These are phyloP conservation scores for Tulasnella sp. DNA, from an alignment of 768 basidiomycete genomes.

Conservation along the genomic window DNA sequence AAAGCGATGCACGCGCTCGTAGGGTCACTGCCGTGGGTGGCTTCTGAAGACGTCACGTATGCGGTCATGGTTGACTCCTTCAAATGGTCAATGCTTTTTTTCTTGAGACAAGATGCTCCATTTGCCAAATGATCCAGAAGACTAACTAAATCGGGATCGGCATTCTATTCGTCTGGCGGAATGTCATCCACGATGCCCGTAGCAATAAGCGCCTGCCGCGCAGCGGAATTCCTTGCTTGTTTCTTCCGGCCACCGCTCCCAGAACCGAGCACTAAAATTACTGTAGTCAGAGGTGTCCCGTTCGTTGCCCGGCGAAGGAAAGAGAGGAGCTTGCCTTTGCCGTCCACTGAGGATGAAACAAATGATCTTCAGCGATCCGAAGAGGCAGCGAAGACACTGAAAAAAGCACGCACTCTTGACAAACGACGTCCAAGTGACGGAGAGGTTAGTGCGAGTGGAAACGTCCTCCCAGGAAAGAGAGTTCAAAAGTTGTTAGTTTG, in stretches of 20 bases:
- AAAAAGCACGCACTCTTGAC: not conserved
- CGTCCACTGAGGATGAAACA: not conserved
- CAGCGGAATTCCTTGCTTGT: not conserved
- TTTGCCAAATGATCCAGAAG: not conserved
- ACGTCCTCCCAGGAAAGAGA: not conserved
- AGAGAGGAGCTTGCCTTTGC: not conserved
- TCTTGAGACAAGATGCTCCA: too few species aligned
- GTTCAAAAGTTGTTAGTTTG: not conserved
- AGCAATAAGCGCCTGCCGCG: not conserved
- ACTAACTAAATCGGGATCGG: too few species aligned
- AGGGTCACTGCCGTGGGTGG: too few species aligned
- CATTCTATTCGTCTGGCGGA: not conserved
- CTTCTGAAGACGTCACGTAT: too few species aligned
- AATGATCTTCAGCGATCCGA: not conserved
- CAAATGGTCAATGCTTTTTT: too few species aligned
- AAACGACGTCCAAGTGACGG: not conserved
- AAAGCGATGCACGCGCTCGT: too few species aligned
- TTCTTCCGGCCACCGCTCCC: not conserved
- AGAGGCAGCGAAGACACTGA: not conserved
- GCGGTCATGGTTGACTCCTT: too few species aligned
- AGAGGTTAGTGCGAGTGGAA: not conserved
- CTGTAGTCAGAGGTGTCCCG: not conserved
- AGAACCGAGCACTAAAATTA: not conserved
- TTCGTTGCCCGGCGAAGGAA: not conserved
- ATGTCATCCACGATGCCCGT: constrained; percentile 1